phyloP scores from a whole-genome alignment of 1,139 yeast species.

The Pichia sp. region DNA sequence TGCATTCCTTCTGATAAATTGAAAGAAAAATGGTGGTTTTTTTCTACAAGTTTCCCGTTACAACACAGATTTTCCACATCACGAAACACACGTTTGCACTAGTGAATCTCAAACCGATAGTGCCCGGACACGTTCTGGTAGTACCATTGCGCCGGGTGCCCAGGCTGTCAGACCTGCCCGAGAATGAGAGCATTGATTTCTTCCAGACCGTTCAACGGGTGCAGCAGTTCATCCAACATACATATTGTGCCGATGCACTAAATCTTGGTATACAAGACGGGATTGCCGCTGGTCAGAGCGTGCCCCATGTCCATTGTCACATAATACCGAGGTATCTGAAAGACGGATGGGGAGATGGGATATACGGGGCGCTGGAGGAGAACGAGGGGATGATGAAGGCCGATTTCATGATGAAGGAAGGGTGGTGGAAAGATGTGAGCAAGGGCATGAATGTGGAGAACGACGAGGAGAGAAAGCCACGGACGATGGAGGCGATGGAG shows the following conservation, averaged over 20 bases:
- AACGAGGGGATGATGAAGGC: constrained; percentile 31
- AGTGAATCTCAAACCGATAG: constrained; percentile 84
- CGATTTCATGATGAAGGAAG: constrained; percentile 7
- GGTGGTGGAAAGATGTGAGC: constrained; percentile 24
- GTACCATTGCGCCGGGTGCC: constrained; percentile 70
- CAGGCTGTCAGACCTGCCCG: constrained; percentile 61
- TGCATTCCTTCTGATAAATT: too few species aligned
- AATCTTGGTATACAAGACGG: constrained; percentile 96
- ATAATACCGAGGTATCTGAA: constrained; percentile 71
- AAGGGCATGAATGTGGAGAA: constrained; percentile 36
- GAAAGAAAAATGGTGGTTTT: constrained; percentile 28
- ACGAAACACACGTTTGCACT: constrained; percentile 67
- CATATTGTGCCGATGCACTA: constrained; percentile 72
- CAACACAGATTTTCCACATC: constrained; percentile 54
- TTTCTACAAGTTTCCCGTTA: constrained; percentile 56
- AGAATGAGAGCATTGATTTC: constrained; percentile 73
- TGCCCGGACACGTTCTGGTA: constrained; percentile 86
- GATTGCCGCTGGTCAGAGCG: constrained; percentile 89
- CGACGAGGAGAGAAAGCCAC: constrained; percentile 46
- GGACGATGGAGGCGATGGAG: constrained; percentile 60
- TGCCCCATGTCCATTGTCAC: constrained; percentile 92
- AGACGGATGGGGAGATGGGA: constrained; percentile 67
- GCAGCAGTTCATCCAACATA: constrained; percentile 56
- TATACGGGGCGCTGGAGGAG: constrained; percentile 58
- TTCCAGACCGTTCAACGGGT: constrained; percentile 72